Conservation (phyloP, 1,284 basidiomycete species). For the Volvariella surrecta region DNA sequence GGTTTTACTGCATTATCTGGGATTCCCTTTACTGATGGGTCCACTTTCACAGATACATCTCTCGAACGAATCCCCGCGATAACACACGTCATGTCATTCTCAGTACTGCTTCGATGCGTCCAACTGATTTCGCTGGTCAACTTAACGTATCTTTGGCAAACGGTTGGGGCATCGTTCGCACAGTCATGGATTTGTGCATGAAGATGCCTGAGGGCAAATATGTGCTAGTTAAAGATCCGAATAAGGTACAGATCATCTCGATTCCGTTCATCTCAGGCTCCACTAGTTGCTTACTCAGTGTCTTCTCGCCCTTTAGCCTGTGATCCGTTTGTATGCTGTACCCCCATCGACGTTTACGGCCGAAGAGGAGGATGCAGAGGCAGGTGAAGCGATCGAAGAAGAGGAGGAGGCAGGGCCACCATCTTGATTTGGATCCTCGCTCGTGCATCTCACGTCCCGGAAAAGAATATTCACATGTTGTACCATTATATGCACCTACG, state of each 20-base stretch:
- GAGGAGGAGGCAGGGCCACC: slow-evolving; percentile 21
- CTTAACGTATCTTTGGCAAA: slow-evolving; percentile 94
- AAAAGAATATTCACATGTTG: not conserved
- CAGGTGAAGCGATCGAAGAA: slow-evolving; percentile 16
- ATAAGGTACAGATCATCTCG: slow-evolving; percentile 60
- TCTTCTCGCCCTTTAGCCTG: slow-evolving; percentile 47
- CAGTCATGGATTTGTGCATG: slow-evolving; percentile 86
- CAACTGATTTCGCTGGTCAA: slow-evolving; percentile 89
- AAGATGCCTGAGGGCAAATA: slow-evolving; percentile 97
- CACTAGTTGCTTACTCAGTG: slow-evolving; percentile 9
- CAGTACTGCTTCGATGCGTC: slow-evolving; percentile 92
- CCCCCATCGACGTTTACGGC: slow-evolving; percentile 79
- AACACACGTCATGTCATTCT: slow-evolving; percentile 94
- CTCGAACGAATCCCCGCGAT: slow-evolving; percentile 90
- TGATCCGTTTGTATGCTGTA: slow-evolving; percentile 90
- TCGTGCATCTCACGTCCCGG: not conserved
- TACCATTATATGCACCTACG: slow-evolving; percentile 9
- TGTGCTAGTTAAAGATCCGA: slow-evolving; percentile 92
- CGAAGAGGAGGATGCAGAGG: slow-evolving; percentile 34
- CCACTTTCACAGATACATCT: slow-evolving; percentile 65
- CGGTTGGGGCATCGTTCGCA: slow-evolving; percentile 98
- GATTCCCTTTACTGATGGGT: not conserved
- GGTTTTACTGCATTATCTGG: slow-evolving; percentile 11
- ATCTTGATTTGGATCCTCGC: not conserved
- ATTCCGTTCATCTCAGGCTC: slow-evolving; percentile 1